Conservation (phyloP, 176 grass and related monocot genomes). For the Pharus latifolius region DNA sequence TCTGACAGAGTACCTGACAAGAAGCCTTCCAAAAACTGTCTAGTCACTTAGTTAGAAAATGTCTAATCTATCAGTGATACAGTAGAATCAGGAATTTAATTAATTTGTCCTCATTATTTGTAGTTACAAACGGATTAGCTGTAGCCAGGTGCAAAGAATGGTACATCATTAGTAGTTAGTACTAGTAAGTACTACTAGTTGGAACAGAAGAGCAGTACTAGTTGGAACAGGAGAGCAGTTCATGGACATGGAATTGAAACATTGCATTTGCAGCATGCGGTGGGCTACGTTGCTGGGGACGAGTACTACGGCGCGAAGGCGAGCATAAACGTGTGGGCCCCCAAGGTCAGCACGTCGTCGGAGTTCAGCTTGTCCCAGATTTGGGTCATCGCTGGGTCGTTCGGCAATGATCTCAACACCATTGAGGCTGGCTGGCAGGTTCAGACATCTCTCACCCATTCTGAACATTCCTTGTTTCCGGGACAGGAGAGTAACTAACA, state of each 20-base stretch:
- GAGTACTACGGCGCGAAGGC: constrained; percentile 92
- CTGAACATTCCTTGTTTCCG: background rate
- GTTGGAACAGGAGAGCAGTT: background rate
- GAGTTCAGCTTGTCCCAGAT: constrained; percentile 98
- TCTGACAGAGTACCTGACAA: background rate
- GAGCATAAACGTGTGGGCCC: constrained; percentile 91
- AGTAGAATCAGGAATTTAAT: too few species aligned
- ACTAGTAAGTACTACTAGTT: too few species aligned
- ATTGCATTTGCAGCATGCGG: constrained; percentile 53
- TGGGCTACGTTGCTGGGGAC: constrained; percentile 75
- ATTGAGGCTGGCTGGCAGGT: constrained; percentile 97
- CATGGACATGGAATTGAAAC: background rate
- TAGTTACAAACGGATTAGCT: too few species aligned
- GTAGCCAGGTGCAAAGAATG: too few species aligned
- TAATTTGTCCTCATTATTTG: too few species aligned
- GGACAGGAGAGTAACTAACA: background rate
- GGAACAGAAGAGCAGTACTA: too few species aligned
- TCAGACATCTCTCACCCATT: background rate
- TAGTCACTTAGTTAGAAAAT: background rate
- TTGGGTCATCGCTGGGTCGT: constrained; percentile 89
- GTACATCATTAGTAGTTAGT: too few species aligned
- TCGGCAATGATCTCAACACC: constrained; percentile 87
- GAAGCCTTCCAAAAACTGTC: background rate
- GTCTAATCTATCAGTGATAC: background rate
- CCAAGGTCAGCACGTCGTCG: constrained; percentile 44